Evolutionary conservation across 2,329 filamentous ascomycete genomes (phyloP), one percentile per base, ranked within the genome.

Genomic region (Neopestalotiopsis sp.): DNA sequence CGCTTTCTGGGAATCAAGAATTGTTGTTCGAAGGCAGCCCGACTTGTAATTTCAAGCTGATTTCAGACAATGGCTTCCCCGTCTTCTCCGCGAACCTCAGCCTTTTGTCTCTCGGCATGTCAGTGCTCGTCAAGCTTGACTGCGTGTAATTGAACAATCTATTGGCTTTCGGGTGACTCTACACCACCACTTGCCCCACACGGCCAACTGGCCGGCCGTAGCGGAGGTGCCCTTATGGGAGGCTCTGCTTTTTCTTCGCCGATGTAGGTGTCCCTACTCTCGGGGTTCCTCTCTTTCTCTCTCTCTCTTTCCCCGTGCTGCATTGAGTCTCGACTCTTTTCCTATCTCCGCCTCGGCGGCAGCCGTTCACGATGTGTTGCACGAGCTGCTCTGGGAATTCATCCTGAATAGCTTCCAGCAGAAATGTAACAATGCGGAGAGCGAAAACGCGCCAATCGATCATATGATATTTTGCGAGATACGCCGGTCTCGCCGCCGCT

Each of bases 141-240:
- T 61, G 32, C 59, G 34, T 34, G 20, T 13, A 5, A 34, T 62
- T 38, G 13, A 40, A 62, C 10, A 28, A 62, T 62, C 24, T 34
- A 30, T 59, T 30, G 14, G 30, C 30, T 17, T 62, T 30, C 13
- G 32, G 59, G 30, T 34, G 32, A 17, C 28, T 52, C 38, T 20
- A 45, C 42, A 61, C 61, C 49, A 62, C 59, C 66, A 67, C 66
- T 69, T 74, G 73, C 73, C 71, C 74, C 75, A 74, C 72, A 72
- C 74, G 66, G 72, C 74, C 75, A 71, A 72, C 69, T 72, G 68
- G 68, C 72, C 73, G 70, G 70, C 71, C 63, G 69, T 20, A 72
- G 74, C 73, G 72, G 75, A 76, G 72, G 71, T 65, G 57, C 14
- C n/a, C 49, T 66, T 52, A 52, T 52, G 17, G 45, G 64, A 57